phyloP scores from a whole-genome alignment of 2,329 filamentous ascomycete genomes.

The Arthrobotrys iridis region DNA sequence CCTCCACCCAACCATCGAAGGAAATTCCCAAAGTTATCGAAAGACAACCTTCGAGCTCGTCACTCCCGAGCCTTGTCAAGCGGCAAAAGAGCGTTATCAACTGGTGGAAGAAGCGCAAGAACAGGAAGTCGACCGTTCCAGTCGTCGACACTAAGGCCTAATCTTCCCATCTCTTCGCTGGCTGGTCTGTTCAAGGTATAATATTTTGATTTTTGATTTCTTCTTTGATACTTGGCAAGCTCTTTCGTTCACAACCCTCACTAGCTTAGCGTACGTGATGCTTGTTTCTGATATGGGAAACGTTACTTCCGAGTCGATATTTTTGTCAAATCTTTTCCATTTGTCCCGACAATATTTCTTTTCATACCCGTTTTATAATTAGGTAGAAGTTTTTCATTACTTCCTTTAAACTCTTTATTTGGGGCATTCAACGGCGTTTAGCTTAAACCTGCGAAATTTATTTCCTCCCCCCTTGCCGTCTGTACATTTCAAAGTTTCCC shows the following conservation, averaged over 20 bases:
- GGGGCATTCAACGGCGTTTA: constrained; percentile 53
- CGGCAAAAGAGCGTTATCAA: constrained; percentile 47
- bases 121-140: constrained; percentile 42
- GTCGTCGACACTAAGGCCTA: constrained; percentile 39
- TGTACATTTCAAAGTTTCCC: constrained; percentile 25
- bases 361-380: constrained; percentile 18
- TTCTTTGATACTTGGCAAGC: constrained; percentile 20
- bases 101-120: constrained; percentile 54
- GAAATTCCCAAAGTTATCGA: constrained; percentile 38
- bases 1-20: constrained; percentile 31
- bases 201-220: constrained; percentile 2
- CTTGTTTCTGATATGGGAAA: constrained; percentile 15
- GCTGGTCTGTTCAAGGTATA: constrained; percentile 4
- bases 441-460: constrained; percentile 11
- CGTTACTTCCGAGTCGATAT: constrained; percentile 21
- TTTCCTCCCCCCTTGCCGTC: not conserved
- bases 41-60: constrained; percentile 43
- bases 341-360: constrained; percentile 20
- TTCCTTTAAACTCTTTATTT: constrained; percentile 30
- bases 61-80: constrained; percentile 42
- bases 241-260: not conserved
- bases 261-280: constrained; percentile 1
- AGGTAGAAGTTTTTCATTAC: constrained; percentile 40
- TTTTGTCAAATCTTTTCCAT: constrained; percentile 10
- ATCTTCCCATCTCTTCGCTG: not conserved